These are phyloP conservation scores for Silybum marianum DNA, from an alignment of 129 eudicot species.

Conservation along the genomic window DNA sequence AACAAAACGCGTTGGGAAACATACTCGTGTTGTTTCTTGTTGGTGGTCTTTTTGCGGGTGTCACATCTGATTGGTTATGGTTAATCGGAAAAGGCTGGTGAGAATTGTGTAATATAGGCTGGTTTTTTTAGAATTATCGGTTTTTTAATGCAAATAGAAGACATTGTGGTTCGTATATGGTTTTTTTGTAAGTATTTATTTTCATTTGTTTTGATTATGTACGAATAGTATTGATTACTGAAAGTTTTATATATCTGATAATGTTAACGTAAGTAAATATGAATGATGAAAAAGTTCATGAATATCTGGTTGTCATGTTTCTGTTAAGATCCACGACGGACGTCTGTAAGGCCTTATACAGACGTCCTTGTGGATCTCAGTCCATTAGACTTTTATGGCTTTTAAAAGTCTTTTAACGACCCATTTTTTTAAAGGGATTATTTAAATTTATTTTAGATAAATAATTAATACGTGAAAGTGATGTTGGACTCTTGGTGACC, in stretches of 20 bases:
- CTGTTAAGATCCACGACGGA: no score
- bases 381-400: neutral
- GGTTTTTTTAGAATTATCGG: neutral
- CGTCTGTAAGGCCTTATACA: neutral
- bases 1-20: constrained; percentile 60
- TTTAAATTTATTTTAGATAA: no score
- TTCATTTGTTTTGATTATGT: neutral
- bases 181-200: no score
- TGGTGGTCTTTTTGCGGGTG: constrained; percentile 48
- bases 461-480: neutral
- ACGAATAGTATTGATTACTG: no score
- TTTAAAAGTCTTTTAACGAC: neutral
- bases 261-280: no score
- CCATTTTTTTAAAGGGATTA: neutral
- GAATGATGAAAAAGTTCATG: no score
- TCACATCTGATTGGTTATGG: constrained; percentile 50
- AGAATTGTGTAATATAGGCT: no score
- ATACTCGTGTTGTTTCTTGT: constrained; percentile 42
- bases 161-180: neutral
- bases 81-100: constrained; percentile 60
- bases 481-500: no score
- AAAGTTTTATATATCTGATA: neutral
- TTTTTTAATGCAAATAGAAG: neutral
- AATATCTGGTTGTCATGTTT: no score
- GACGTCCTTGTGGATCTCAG: neutral